Evolutionary conservation across 1,284 basidiomycete species (phyloP).

Genomic region (Fomes fomentarius): DNA sequence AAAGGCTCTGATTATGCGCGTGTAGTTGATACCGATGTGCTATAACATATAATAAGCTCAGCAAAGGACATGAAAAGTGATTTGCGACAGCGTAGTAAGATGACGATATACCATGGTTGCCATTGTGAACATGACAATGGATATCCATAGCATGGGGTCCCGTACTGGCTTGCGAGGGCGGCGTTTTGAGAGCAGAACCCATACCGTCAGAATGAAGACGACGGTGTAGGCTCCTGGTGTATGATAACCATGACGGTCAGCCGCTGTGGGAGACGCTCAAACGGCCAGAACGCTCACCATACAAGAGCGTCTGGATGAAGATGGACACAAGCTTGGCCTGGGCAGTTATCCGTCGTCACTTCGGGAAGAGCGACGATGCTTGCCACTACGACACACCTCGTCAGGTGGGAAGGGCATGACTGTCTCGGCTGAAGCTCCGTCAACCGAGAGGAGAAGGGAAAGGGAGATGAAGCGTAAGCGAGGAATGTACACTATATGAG

Average conservation of each 20-base stretch:
- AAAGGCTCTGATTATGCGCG: conserved; percentile 28
- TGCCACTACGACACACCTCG: conserved; percentile 4
- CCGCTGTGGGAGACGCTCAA: too few species aligned
- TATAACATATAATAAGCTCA: too few species aligned
- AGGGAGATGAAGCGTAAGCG: not conserved
- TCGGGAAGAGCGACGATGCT: too few species aligned
- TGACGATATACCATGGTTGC: conserved; percentile 7
- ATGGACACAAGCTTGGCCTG: conserved; percentile 17
- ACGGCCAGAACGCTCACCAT: not conserved
- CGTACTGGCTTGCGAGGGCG: not conserved
- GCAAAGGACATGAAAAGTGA: too few species aligned
- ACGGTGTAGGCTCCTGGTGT: conserved; percentile 8
- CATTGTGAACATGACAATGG: conserved; percentile 10
- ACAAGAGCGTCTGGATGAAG: conserved; percentile 14
- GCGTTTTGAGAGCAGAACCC: conserved; percentile 10
- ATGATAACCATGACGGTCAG: not conserved
- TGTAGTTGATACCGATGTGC: conserved; percentile 29
- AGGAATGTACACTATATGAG: not conserved
- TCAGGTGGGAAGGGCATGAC: conserved; percentile 13
- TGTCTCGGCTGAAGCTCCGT: not conserved
- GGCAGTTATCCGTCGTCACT: too few species aligned
- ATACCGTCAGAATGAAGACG: conserved; percentile 15
- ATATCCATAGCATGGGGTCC: conserved; percentile 15
- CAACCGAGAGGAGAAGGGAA: not conserved
- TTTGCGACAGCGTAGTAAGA: not conserved